Evolutionary conservation across 2,329 filamentous ascomycete species (phyloP).

Genomic region (Trichoderma cornu-damae): DNA sequence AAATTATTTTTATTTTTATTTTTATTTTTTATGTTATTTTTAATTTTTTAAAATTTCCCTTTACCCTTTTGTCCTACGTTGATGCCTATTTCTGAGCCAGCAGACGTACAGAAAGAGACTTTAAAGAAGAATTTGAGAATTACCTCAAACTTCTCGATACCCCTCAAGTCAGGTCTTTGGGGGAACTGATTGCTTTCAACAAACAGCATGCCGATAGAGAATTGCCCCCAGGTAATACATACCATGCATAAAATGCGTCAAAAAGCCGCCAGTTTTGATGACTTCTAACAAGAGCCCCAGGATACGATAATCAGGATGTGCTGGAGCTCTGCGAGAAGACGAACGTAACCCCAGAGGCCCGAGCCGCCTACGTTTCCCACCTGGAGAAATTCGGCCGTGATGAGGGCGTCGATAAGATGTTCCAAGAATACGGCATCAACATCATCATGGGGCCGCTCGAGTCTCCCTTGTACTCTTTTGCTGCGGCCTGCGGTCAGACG

Average conservation of each 20-base stretch:
- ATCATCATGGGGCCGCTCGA: constrained; percentile 19
- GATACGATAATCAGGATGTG: background rate
- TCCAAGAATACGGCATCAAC: constrained; percentile 19
- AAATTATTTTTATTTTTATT: too few relatives aligned
- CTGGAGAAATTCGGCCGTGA: constrained; percentile 13
- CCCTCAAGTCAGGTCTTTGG: background rate
- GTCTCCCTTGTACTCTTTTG: background rate
- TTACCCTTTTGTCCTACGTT: too few relatives aligned
- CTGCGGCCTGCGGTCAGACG: background rate
- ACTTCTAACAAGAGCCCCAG: background rate
- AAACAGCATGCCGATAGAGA: constrained; percentile 18
- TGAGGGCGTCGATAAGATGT: constrained; percentile 14
- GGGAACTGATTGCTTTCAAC: constrained; percentile 20
- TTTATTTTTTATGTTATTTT: too few relatives aligned
- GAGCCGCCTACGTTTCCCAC: background rate
- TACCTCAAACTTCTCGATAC: background rate
- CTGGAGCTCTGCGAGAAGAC: background rate
- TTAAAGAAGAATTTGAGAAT: background rate
- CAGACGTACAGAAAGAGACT: background rate
- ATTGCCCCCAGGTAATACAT: constrained; percentile 4
- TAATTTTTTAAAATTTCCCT: too few relatives aligned
- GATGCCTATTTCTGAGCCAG: background rate
- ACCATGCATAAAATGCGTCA: background rate
- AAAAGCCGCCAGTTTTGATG: background rate
- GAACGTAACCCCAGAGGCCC: background rate